Evolutionary conservation across 176 grass and related monocot genomes (phyloP).

Genomic region (Lolium multiflorum): DNA sequence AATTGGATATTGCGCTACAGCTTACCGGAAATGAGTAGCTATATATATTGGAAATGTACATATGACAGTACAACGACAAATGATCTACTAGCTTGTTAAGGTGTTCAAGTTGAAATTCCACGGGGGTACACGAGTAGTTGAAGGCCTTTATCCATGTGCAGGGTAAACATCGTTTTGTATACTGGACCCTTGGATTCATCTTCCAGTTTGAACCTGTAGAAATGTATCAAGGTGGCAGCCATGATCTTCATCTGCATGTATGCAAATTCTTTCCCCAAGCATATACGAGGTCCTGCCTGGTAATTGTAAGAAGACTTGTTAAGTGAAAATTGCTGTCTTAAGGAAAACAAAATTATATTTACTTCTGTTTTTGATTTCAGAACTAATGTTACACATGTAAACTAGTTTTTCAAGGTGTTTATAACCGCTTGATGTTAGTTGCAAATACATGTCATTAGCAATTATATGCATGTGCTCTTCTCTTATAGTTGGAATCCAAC

Average conservation of each 20-base stretch:
- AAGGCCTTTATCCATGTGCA: conserved; percentile 67
- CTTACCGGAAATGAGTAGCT: not conserved
- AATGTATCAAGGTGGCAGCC: conserved; percentile 49
- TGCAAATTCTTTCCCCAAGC: conserved; percentile 85
- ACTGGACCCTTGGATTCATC: conserved; percentile 51
- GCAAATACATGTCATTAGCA: not conserved
- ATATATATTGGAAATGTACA: conserved; percentile 17
- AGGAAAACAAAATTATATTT: not conserved
- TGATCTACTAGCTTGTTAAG: not conserved
- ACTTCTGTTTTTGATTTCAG: not conserved
- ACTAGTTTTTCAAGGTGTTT: not conserved
- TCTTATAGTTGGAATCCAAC: not conserved
- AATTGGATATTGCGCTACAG: not conserved
- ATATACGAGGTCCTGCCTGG: conserved; percentile 66
- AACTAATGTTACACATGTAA: not conserved
- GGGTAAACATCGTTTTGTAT: conserved; percentile 65
- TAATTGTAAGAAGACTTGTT: conserved; percentile 17
- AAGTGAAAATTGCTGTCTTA: conserved; percentile 16
- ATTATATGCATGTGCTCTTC: not conserved
- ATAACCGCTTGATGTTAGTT: not conserved
- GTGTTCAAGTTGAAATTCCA: conserved; percentile 27
- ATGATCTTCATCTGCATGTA: conserved; percentile 82
- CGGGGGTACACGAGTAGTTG: conserved; percentile 36
- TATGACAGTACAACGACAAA: conserved; percentile 23
- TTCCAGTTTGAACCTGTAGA: conserved; percentile 72